Evolutionary conservation across 495 filamentous ascomycete species (phyloP), one percentile per base, ranked within the genome.

Genomic region (Aspergillus saccharolyticus): DNA sequence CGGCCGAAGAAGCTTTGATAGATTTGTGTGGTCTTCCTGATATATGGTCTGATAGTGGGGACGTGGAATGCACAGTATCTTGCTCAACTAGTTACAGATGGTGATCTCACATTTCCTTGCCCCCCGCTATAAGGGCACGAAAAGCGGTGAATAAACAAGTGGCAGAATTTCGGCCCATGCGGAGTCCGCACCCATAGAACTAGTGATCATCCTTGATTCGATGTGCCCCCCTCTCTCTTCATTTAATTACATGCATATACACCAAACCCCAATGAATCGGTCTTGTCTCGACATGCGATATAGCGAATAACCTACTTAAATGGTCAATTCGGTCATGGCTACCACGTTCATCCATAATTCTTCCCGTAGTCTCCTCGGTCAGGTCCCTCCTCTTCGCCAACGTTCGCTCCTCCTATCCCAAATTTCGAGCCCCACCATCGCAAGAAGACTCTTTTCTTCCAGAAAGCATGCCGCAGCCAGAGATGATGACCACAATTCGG

Each of bases 401-500:
- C 10, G 46, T 50, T 30, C 42, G 28, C 22, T 28, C 49, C 57
- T 39, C 48, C 51, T 61, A 25, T 44, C 43, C 39, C 52, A 33
- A 47, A 20, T 55, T 53, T 17, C 46, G 25, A 48, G 18, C 52
- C 33, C 53, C 57, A 50, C 42, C 39, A 16, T 54, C 56, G 20
- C 52, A 30, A 43, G 24, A 45, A 64, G 66, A 59, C 42, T 62
- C 20, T 66, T 66, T 39, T 62, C 64, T 28, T 66, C 60, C 22
- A 56, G 59, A 58, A 61, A 56, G 22, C 30, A 59, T n/a, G 62
- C 59, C 20, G 46, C 53, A 22, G 52, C 62, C 54, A 56, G 19
- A 10, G 30, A 48, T 48, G 22, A 22, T 14, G 63, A 61, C 39
- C 56, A 63, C 51, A 72, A 85, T 52, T 54, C 64, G 57, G 66